Percentiles rank a stretch among this genome's conserved stretches.
These are phyloP conservation scores for Erigeron canadensis DNA, from an alignment of 129 eudicot species.

Conservation along the genomic window DNA sequence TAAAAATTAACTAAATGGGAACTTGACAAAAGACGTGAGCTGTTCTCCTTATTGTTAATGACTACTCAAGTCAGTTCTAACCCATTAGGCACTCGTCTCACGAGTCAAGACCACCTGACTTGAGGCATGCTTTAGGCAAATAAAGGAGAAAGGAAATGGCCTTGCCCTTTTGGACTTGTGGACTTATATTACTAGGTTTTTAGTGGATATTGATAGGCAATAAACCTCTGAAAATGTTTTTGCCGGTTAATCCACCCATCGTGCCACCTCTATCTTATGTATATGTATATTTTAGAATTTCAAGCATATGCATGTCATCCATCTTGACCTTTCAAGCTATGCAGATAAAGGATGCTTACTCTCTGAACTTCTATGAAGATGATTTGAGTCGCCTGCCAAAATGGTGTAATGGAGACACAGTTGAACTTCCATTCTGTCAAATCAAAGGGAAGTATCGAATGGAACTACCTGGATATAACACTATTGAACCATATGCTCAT, in stretches of 20 bases:
- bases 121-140: too few relatives aligned
- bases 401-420: constrained; percentile 88
- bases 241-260: background rate
- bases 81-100: too few relatives aligned
- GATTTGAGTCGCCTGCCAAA: constrained; percentile 76
- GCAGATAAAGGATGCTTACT: constrained; percentile 97
- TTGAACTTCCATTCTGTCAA: constrained; percentile 85
- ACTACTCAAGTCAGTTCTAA: too few relatives aligned
- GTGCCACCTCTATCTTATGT: background rate
- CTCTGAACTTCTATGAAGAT: constrained; percentile 75
- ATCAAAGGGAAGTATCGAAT: constrained; percentile 84
- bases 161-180: too few relatives aligned
- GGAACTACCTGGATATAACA: constrained; percentile 93
- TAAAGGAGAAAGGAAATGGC: too few relatives aligned
- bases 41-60: too few relatives aligned
- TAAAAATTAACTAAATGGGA: background rate
- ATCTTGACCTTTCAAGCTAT: constrained; percentile 17
- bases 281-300: background rate
- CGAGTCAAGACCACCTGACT: too few relatives aligned
- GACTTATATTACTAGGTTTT: too few relatives aligned
- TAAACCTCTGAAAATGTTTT: too few relatives aligned
- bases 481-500: constrained; percentile 79
- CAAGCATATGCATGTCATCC: background rate
- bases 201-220: too few relatives aligned
- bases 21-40: too few relatives aligned